Percentiles rank a stretch among this genome's conserved stretches.
phyloP scores from a whole-genome alignment of 768 basidiomycete species.

The Lyophyllum shimeji region DNA sequence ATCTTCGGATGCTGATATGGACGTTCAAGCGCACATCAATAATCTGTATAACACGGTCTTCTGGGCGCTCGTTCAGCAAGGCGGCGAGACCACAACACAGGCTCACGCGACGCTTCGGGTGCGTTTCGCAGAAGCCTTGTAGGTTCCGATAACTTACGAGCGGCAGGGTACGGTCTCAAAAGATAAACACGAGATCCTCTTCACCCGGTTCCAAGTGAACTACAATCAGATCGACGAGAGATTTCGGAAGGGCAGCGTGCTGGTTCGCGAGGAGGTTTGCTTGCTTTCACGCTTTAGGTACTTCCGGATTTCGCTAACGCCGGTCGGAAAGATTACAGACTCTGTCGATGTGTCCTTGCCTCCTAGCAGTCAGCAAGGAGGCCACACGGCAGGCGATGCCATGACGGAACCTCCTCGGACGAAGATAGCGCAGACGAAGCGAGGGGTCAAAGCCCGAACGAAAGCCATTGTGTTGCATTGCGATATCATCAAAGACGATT shows the following conservation, averaged over 20 bases:
- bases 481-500: slow-evolving; percentile 80
- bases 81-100: slow-evolving; percentile 72
- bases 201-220: slow-evolving; percentile 79
- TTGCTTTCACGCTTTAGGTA: background rate
- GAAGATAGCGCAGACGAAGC: slow-evolving; percentile 22
- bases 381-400: background rate
- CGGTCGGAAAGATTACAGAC: slow-evolving; percentile 3
- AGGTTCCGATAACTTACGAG: background rate
- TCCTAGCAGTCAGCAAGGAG: background rate
- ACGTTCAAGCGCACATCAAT: slow-evolving; percentile 84
- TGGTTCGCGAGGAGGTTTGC: slow-evolving; percentile 66
- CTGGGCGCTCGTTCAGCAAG: slow-evolving; percentile 89
- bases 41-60: slow-evolving; percentile 96
- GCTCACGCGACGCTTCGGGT: slow-evolving; percentile 84
- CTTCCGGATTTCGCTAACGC: background rate
- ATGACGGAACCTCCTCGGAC: slow-evolving; percentile 3
- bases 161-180: slow-evolving; percentile 83
- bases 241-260: slow-evolving; percentile 82
- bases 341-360: background rate
- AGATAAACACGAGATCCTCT: slow-evolving; percentile 91
- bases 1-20: slow-evolving; percentile 3
- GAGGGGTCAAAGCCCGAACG: slow-evolving; percentile 35
- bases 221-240: slow-evolving; percentile 75
- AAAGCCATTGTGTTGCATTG: slow-evolving; percentile 67
- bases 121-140: slow-evolving; percentile 12